phyloP scores from a whole-genome alignment of 768 basidiomycete species.

The Mycena chlorophos region DNA sequence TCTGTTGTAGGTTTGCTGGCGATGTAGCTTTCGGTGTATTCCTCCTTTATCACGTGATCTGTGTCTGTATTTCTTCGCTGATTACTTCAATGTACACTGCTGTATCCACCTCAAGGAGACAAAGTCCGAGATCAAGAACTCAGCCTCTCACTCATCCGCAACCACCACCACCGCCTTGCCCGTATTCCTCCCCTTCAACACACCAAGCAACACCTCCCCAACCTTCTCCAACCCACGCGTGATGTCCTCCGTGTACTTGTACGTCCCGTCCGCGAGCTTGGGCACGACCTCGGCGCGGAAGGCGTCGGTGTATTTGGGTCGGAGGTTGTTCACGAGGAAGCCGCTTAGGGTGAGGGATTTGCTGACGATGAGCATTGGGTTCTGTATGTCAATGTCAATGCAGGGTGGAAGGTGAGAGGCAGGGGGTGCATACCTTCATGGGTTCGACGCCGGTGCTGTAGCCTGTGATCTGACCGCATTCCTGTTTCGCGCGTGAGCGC shows the following conservation, averaged over 20 bases:
- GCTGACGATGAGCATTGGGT: constrained; percentile 30
- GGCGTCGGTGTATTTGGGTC: constrained; percentile 29
- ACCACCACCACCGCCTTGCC: constrained; percentile 11
- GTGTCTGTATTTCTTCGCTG: too few species aligned
- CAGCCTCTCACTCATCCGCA: not conserved
- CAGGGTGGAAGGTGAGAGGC: constrained; percentile 1
- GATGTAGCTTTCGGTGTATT: not conserved
- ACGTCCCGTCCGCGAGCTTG: constrained; percentile 31
- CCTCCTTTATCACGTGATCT: not conserved
- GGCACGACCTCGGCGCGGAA: constrained; percentile 36
- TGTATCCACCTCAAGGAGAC: too few species aligned
- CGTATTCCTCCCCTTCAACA: constrained; percentile 34
- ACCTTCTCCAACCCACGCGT: constrained; percentile 29
- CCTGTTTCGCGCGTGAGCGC: constrained; percentile 3
- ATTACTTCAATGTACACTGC: too few species aligned
- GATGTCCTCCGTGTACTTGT: constrained; percentile 35
- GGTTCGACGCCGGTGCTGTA: not conserved
- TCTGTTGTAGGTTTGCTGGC: not conserved
- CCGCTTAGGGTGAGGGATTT: constrained; percentile 41
- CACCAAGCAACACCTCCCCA: constrained; percentile 31
- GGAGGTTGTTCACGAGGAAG: constrained; percentile 30
- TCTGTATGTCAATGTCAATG: constrained; percentile 32
- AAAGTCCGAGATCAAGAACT: too few species aligned
- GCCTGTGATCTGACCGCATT: constrained; percentile 33
- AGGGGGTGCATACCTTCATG: constrained; percentile 2